These are phyloP conservation scores for Melanogaster broomeanus DNA, from an alignment of 768 basidiomycete genomes.

Conservation along the genomic window DNA sequence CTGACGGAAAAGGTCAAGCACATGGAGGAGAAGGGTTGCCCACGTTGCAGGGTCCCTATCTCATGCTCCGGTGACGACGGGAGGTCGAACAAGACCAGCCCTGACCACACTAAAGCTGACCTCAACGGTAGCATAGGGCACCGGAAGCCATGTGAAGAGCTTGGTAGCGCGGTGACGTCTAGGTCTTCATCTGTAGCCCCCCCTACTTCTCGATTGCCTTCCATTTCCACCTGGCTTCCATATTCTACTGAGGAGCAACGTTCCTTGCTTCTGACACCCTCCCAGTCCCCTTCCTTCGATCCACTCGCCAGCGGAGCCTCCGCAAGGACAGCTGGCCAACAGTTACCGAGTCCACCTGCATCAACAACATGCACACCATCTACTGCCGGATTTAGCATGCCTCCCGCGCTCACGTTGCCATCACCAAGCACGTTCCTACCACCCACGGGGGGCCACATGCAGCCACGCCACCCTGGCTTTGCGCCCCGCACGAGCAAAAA, in stretches of 20 bases:
- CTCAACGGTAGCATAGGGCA: background rate
- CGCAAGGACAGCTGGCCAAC: slow-evolving; percentile 20
- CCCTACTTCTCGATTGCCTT: slow-evolving; percentile 48
- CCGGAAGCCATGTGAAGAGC: background rate
- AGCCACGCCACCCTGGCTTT: slow-evolving; percentile 25
- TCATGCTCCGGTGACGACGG: slow-evolving; percentile 7
- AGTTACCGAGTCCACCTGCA: slow-evolving; percentile 57
- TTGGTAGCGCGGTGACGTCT: background rate
- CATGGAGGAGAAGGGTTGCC: slow-evolving; percentile 38
- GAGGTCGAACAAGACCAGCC: background rate
- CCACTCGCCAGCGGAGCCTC: slow-evolving; percentile 16
- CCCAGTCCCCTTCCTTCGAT: slow-evolving; percentile 37
- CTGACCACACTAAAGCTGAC: background rate
- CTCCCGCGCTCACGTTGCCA: slow-evolving; percentile 44
- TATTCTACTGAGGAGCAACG: slow-evolving; percentile 16
- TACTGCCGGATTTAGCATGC: slow-evolving; percentile 31
- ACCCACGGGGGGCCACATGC: slow-evolving; percentile 10
- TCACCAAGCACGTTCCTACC: slow-evolving; percentile 28
- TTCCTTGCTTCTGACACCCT: slow-evolving; percentile 35
- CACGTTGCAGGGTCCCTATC: slow-evolving; percentile 23
- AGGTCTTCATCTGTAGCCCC: slow-evolving; percentile 5
- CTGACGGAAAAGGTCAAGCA: slow-evolving; percentile 55
- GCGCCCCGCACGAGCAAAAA: slow-evolving; percentile 16
- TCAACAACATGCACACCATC: slow-evolving; percentile 53
- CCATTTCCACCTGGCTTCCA: slow-evolving; percentile 71